Percentiles rank a stretch among this genome's conserved stretches.
Evolutionary conservation across 345 rosid genomes (phyloP).

Genomic region (Gossypium sturtianum): DNA sequence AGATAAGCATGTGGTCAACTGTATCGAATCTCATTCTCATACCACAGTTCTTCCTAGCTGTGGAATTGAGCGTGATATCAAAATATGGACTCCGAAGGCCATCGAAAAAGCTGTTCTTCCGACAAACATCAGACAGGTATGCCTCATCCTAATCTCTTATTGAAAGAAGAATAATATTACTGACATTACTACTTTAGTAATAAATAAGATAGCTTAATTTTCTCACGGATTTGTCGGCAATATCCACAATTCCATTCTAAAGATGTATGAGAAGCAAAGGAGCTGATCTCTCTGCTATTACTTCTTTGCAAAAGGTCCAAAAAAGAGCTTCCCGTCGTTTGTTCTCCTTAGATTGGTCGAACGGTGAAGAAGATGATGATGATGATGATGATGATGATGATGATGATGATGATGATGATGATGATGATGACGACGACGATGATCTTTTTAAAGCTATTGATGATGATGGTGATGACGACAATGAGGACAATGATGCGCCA

Average conservation of each 20-base stretch:
- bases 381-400: conserved; percentile 21
- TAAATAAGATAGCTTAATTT: not conserved
- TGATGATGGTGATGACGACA: conserved; percentile 4
- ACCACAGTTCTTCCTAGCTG: conserved; percentile 66
- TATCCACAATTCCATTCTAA: conserved; percentile 13
- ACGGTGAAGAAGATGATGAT: conserved; percentile 12
- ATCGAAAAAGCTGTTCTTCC: conserved; percentile 64
- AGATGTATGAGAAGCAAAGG: conserved; percentile 26
- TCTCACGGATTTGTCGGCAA: not conserved
- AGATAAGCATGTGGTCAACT: conserved; percentile 73
- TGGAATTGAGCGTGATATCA: conserved; percentile 72
- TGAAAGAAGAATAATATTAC: not conserved
- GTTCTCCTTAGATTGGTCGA: conserved; percentile 4
- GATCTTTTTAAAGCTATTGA: conserved; percentile 18
- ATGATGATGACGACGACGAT: conserved; percentile 20
- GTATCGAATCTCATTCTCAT: conserved; percentile 77
- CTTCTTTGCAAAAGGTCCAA: conserved; percentile 45
- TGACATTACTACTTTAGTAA: too few species aligned
- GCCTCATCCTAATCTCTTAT: conserved; percentile 4
- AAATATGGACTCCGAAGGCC: conserved; percentile 77
- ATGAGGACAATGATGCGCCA: not conserved
- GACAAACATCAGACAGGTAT: conserved; percentile 58
- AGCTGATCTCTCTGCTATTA: conserved; percentile 44
- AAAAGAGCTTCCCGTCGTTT: conserved; percentile 17
- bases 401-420: conserved; percentile 16